Evolutionary conservation across 1,284 basidiomycete species (phyloP).

Genomic region (Puccinia triticina): DNA sequence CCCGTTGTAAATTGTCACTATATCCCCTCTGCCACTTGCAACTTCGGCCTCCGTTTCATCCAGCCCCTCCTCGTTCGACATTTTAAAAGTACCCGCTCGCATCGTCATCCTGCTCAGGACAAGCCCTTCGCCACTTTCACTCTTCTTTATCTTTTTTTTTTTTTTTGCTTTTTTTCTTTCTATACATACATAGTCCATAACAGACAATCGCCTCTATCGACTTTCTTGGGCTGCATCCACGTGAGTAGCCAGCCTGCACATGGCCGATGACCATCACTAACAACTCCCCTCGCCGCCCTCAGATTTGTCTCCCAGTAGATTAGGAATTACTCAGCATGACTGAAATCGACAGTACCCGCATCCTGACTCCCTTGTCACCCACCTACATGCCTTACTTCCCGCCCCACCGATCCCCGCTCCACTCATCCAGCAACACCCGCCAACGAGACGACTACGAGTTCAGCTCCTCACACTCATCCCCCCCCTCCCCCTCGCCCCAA

Average conservation of each 20-base stretch:
- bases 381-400: constrained; percentile 38
- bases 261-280: no score
- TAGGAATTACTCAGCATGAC: constrained; percentile 19
- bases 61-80: background rate
- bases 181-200: background rate
- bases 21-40: background rate
- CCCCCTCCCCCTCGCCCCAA: constrained; percentile 18
- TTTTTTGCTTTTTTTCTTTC: no score
- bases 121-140: background rate
- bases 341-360: constrained; percentile 6
- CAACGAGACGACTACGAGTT: constrained; percentile 46
- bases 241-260: background rate
- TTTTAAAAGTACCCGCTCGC: constrained; percentile 1
- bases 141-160: no score
- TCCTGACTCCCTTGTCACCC: constrained; percentile 22
- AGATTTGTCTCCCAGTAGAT: background rate
- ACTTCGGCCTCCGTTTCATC: background rate
- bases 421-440: constrained; percentile 41
- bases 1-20: constrained; percentile 2
- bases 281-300: no score
- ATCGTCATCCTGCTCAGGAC: background rate
- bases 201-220: background rate
- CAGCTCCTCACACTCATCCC: constrained; percentile 9
- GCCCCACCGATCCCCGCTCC: constrained; percentile 15
- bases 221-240: background rate